phyloP scores from a whole-genome alignment of 805 yeast species.

The Saccharomycopsis javanensis region DNA sequence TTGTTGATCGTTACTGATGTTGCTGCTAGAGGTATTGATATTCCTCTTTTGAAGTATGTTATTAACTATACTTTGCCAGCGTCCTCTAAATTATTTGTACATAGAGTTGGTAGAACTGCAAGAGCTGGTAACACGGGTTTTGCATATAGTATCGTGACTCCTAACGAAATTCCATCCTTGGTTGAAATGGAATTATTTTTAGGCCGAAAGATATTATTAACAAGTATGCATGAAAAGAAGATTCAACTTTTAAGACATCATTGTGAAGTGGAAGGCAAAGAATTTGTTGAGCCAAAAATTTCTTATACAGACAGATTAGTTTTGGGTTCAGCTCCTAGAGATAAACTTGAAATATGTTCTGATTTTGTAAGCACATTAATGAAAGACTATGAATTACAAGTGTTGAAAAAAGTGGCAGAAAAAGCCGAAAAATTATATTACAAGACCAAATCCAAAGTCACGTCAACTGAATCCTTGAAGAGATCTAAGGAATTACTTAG shows the following conservation, averaged over 20 bases:
- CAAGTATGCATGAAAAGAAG: slow-evolving; percentile 59
- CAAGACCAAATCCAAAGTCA: slow-evolving; percentile 68
- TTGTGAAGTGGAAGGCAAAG: slow-evolving; percentile 32
- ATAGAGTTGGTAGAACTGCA: slow-evolving; percentile 98
- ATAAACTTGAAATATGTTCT: slow-evolving; percentile 54
- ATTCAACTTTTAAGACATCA: slow-evolving; percentile 40
- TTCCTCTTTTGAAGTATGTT: slow-evolving; percentile 92
- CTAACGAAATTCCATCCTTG: slow-evolving; percentile 79
- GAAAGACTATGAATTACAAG: slow-evolving; percentile 55
- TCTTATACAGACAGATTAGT: slow-evolving; percentile 70
- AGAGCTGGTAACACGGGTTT: slow-evolving; percentile 98
- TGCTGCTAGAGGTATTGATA: slow-evolving; percentile 98
- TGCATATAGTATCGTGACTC: slow-evolving; percentile 87
- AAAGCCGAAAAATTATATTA: slow-evolving; percentile 85
- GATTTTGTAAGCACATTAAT: slow-evolving; percentile 62
- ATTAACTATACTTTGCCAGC: slow-evolving; percentile 85
- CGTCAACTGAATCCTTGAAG: slow-evolving; percentile 78
- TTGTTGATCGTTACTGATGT: slow-evolving; percentile 96
- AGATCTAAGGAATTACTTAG: slow-evolving; percentile 66
- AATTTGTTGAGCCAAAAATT: slow-evolving; percentile 44
- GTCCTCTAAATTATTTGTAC: slow-evolving; percentile 87
- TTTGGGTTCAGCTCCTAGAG: slow-evolving; percentile 74
- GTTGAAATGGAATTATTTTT: slow-evolving; percentile 84
- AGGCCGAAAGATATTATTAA: slow-evolving; percentile 68
- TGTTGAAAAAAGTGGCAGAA: slow-evolving; percentile 57